A percentile compares a stretch with the other conserved stretches of the same genome.
These are phyloP conservation scores for Pholiota microspora DNA, from an alignment of 768 basidiomycete genomes.

Conservation along the genomic window DNA sequence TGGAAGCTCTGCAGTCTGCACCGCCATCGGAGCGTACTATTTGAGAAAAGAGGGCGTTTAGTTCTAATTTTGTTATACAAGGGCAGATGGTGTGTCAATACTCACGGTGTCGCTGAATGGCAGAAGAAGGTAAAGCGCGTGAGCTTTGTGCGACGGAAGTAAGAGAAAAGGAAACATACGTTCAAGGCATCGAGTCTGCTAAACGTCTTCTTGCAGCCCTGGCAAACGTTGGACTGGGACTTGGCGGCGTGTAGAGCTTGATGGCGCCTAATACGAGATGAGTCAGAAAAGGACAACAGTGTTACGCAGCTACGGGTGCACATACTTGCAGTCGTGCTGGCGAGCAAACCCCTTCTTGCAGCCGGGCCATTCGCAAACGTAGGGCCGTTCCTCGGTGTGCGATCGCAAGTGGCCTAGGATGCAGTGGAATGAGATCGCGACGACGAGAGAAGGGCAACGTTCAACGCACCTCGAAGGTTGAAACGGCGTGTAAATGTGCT, in stretches of 20 bases:
- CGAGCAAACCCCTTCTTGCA: conserved; percentile 95
- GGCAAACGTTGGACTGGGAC: conserved; percentile 81
- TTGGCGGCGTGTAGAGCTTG: conserved; percentile 87
- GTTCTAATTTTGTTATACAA: conserved; percentile 18
- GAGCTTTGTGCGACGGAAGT: conserved; percentile 5
- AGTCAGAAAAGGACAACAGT: conserved; percentile 6
- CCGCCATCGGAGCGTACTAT: conserved; percentile 84
- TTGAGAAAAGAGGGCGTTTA: conserved; percentile 23
- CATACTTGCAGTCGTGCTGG: conserved; percentile 96
- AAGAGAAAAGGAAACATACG: conserved; percentile 56
- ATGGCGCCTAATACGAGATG: conserved; percentile 58
- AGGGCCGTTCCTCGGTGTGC: conserved; percentile 94
- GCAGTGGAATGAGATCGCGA: conserved; percentile 10
- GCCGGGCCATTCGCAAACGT: conserved; percentile 90
- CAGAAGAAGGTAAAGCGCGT: conserved; percentile 17
- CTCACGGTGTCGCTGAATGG: conserved; percentile 73
- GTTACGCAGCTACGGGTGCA: conserved; percentile 19
- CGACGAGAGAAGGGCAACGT: conserved; percentile 6
- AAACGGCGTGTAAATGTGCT: conserved; percentile 96
- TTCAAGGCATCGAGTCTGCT: conserved; percentile 92
- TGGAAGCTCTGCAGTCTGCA: conserved; percentile 63
- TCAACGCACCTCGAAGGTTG: conserved; percentile 69
- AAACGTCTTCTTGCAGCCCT: conserved; percentile 93
- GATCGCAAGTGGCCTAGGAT: conserved; percentile 90
- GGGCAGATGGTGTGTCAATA: conserved; percentile 21